Evolutionary conservation across 192 early-diverging fungal species (phyloP), one percentile per base, ranked within the genome.

Genomic region (Oehlia diaphana): DNA sequence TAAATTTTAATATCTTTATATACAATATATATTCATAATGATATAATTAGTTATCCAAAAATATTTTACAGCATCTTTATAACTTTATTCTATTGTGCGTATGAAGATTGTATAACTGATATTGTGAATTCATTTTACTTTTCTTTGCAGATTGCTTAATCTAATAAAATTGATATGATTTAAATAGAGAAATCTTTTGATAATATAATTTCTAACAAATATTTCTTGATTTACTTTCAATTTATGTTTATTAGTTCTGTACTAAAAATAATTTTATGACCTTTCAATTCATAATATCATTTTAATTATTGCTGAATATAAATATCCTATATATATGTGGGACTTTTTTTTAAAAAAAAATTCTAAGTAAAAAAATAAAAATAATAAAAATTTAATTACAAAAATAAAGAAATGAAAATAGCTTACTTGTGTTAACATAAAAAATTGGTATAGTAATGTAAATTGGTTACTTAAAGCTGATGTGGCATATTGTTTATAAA

Each of bases 311-410:
- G 93, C 86, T 7, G 96, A 94, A 83, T 96, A 96, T 74, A 99
- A 85, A 78, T 99, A 96, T 13, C 97, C 97, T 81, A 99, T 94
- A 84, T 99, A n/a, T n/a, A n/a, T n/a, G 97, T 21, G 96, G 96
- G 13, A 87, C 93, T 86, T 88, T 79, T 44, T 14, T 37, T 39
- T 39, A 39, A 39, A n/a, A 69, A n/a, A 31, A 31, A 31, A 0
- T 1, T 1, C 28, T 1, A 31, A 31, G 28, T 31, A 31, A 31
- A 31, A 31, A 31, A 31, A 39, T 2, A 63, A 21, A 8, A 23
- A 47, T 9, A 63, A 9, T 21, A 26, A 19, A 61, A 21, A 9
- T 31, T n/a, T 35, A 23, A 9, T 19, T 9, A 63, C 9, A 35
- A 5, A 31, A 47, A 14, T 9, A 9, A 35, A 63, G 14, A 47